Evolutionary conservation across 2,329 filamentous ascomycete genomes (phyloP), one percentile per base, ranked within the genome.

Genomic region (Phaeoacremonium minimum): DNA sequence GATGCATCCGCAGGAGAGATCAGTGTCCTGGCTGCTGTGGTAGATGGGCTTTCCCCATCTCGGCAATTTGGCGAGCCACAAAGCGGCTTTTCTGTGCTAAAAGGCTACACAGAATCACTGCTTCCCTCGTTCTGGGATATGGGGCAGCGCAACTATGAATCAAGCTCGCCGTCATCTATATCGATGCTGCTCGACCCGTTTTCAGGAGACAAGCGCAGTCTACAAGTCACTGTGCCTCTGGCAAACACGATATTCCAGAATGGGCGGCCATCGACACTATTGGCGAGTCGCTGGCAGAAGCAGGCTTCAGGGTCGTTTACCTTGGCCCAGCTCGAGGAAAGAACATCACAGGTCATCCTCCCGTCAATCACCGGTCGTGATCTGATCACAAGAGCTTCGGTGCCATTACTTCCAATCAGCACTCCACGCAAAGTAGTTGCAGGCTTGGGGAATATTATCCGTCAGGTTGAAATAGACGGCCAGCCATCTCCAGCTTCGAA

Each of bases 191-290:
- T 69, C 13, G 61, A 60, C 7, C 46, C 49, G 8, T 30, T 55
- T 15, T 32, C 40, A 6, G 34, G 40, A 5, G 40, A 49, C 18
- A 42, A 38, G 2, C 43, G 41, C 20, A 40, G 41, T 5, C 44
- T 64, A 4, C 54, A 58, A 4, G 56, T 73, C 36, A 77, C 70
- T 6, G 40, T 90, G 3, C 86, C 86, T 3, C 63, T 93, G 17
- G 82, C 87, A 28, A 87, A 88, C 50, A 94, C 87, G 0, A 64
- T 88, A 6, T 93, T 93, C 52, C 75, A 80, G 28, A 91, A 82
- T 42, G 44, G 11, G 16, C 51, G 11, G 37, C 42, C 30, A 19
- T 50, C 32, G 28, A 47, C 16, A 42, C 45, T 17, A 15, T 32
- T 45, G 20, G 46, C 40, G 28, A 13, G 16, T 15, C 19, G 19